Evolutionary conservation across 164 flowering plant species (phyloP).

Genomic region (Vitis rotundifolia): DNA sequence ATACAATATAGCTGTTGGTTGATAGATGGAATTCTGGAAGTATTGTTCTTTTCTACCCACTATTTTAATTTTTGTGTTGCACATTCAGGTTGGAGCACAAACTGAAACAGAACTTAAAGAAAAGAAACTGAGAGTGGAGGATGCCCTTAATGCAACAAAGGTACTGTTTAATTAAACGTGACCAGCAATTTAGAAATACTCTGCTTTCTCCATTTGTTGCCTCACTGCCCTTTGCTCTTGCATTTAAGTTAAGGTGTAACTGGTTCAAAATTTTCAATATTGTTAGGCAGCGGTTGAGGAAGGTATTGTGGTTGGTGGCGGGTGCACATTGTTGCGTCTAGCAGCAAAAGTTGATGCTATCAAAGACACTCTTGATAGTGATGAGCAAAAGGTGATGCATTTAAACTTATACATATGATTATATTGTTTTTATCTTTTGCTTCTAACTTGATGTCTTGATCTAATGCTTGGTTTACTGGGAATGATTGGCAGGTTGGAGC

Average conservation of each 20-base stretch:
- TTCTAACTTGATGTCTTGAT: too few species aligned
- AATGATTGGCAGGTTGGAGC: constrained; percentile 78
- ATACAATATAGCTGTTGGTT: neutral
- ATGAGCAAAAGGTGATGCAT: constrained; percentile 52
- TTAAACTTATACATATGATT: too few species aligned
- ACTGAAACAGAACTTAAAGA: constrained; percentile 97
- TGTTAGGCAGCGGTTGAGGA: constrained; percentile 76
- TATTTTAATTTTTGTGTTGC: too few species aligned
- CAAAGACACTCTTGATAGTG: constrained; percentile 51
- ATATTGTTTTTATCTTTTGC: neutral
- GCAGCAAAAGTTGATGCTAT: constrained; percentile 68
- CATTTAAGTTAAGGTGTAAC: neutral
- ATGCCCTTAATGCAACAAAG: constrained; percentile 99
- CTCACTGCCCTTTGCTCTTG: neutral
- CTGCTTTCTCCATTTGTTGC: too few species aligned
- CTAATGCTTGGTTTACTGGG: too few species aligned
- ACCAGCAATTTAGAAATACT: too few species aligned
- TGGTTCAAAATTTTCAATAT: neutral
- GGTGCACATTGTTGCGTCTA: constrained; percentile 58
- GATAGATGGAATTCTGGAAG: too few species aligned
- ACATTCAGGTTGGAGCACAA: constrained; percentile 90
- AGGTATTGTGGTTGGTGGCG: constrained; percentile 73
- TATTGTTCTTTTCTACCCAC: neutral
- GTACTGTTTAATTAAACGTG: constrained; percentile 22
- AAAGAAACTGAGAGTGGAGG: constrained; percentile 96